These are phyloP conservation scores for Exserohilum rostratum DNA, from an alignment of 2,329 filamentous ascomycete species.

Conservation along the genomic window DNA sequence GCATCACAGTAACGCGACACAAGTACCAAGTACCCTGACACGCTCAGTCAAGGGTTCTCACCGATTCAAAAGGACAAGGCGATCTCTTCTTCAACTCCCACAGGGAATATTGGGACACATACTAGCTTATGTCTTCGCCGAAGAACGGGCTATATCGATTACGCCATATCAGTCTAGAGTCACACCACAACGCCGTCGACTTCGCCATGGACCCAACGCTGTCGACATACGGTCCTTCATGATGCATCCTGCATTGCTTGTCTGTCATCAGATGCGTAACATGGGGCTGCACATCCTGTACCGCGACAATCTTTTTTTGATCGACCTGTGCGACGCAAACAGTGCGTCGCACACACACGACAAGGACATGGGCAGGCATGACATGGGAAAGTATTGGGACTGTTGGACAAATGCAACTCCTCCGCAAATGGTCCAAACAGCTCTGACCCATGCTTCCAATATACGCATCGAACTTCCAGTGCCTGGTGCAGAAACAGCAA, in stretches of 20 bases:
- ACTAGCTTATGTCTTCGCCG: conserved; percentile 23
- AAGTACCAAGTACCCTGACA: background rate
- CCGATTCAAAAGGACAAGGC: background rate
- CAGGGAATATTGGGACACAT: conserved; percentile 27
- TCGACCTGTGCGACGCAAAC: conserved; percentile 30
- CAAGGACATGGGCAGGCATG: conserved; percentile 20
- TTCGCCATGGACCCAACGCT: conserved; percentile 23
- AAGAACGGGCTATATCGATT: conserved; percentile 24
- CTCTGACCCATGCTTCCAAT: conserved; percentile 24
- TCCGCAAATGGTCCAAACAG: conserved; percentile 24
- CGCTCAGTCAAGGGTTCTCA: background rate
- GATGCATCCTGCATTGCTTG: conserved; percentile 11
- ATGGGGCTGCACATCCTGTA: conserved; percentile 26
- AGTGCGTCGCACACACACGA: conserved; percentile 14
- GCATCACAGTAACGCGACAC: background rate
- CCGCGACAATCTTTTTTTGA: conserved; percentile 26
- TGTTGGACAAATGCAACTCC: conserved; percentile 26
- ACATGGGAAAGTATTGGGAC: conserved; percentile 22
- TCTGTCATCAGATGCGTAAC: conserved; percentile 3
- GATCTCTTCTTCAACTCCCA: conserved; percentile 20
- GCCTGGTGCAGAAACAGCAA: conserved; percentile 24
- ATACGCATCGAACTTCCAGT: conserved; percentile 33
- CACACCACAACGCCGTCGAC: conserved; percentile 24
- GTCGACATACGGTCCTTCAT: conserved; percentile 28
- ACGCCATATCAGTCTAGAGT: conserved; percentile 13